A percentile compares a stretch with the other conserved stretches of the same genome.
Evolutionary conservation across 495 filamentous ascomycete genomes (phyloP).

Genomic region (Penicillium bovifimosum): DNA sequence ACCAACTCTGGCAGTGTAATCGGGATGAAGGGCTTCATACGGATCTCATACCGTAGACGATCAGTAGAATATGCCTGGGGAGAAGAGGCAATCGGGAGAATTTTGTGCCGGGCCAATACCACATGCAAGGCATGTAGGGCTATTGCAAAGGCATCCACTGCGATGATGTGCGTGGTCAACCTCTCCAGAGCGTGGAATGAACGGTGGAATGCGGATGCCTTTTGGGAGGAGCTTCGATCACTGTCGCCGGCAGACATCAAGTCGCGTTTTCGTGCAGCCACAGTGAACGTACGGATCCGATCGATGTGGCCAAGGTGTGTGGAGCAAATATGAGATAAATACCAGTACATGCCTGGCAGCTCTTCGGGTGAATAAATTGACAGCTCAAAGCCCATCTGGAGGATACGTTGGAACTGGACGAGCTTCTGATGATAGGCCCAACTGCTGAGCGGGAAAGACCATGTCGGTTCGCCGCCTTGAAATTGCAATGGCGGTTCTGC

Average conservation of each 20-base stretch:
- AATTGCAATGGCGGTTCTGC: slow-evolving; percentile 54
- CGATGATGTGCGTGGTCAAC: slow-evolving; percentile 60
- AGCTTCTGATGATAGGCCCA: slow-evolving; percentile 91
- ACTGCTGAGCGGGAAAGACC: slow-evolving; percentile 69
- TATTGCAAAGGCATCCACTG: slow-evolving; percentile 65
- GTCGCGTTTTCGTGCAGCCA: slow-evolving; percentile 31
- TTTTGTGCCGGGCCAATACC: slow-evolving; percentile 52
- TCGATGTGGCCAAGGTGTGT: slow-evolving; percentile 55
- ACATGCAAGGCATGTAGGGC: slow-evolving; percentile 63
- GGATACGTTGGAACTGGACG: slow-evolving; percentile 75
- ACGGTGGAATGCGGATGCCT: slow-evolving; percentile 39
- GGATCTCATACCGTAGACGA: slow-evolving; percentile 70
- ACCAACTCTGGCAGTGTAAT: slow-evolving; percentile 69
- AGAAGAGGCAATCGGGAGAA: slow-evolving; percentile 50
- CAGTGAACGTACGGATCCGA: slow-evolving; percentile 60
- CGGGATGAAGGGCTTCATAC: slow-evolving; percentile 80
- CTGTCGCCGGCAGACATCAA: slow-evolving; percentile 7
- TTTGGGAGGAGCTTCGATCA: slow-evolving; percentile 12
- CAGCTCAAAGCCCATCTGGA: slow-evolving; percentile 95
- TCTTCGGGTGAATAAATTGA: slow-evolving; percentile 85
- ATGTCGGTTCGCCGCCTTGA: slow-evolving; percentile 43
- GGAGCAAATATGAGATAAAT: slow-evolving; percentile 46
- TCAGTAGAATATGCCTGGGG: slow-evolving; percentile 65
- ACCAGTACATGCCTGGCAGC: slow-evolving; percentile 86
- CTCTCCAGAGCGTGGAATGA: slow-evolving; percentile 55